A percentile compares a stretch with the other conserved stretches of the same genome.
phyloP scores from a whole-genome alignment of 805 yeast species.

The Metschnikowia dekortorum region DNA sequence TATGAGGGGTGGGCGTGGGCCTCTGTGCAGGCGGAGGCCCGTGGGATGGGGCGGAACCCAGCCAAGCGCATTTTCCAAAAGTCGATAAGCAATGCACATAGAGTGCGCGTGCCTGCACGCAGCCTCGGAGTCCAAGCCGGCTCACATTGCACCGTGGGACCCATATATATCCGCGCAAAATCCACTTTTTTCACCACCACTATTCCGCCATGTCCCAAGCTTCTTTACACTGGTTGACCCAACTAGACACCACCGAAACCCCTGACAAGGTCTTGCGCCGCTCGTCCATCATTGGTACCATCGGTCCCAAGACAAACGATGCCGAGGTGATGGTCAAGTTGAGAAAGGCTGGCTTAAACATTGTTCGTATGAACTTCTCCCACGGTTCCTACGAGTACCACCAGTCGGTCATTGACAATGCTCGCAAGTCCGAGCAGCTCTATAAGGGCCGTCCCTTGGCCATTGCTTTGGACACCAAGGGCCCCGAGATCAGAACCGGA shows the following conservation, averaged over 20 bases:
- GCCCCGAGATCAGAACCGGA: constrained; percentile 99
- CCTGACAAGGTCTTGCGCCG: constrained; percentile 84
- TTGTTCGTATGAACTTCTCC: constrained; percentile 98
- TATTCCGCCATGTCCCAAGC: constrained; percentile 34
- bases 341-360: constrained; percentile 96
- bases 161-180: constrained; percentile 8
- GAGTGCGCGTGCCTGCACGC: constrained; percentile 9
- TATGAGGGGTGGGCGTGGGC: neutral
- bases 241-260: constrained; percentile 65
- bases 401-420: constrained; percentile 93
- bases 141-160: constrained; percentile 25
- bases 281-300: constrained; percentile 96
- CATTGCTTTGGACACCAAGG: constrained; percentile 98
- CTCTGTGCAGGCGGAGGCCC: too few relatives aligned
- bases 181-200: constrained; percentile 9
- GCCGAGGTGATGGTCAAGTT: constrained; percentile 79
- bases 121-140: constrained; percentile 19
- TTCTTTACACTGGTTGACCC: constrained; percentile 74
- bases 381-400: constrained; percentile 98
- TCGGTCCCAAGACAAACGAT: constrained; percentile 96
- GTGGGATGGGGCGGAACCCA: neutral
- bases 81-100: neutral
- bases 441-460: constrained; percentile 97
- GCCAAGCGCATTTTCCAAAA: neutral
- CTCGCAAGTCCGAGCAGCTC: constrained; percentile 86